Percentiles rank a stretch among this genome's conserved stretches.
These are phyloP conservation scores for Haplosporangium gracile DNA, from an alignment of 192 early-diverging fungal genomes.

Conservation along the genomic window DNA sequence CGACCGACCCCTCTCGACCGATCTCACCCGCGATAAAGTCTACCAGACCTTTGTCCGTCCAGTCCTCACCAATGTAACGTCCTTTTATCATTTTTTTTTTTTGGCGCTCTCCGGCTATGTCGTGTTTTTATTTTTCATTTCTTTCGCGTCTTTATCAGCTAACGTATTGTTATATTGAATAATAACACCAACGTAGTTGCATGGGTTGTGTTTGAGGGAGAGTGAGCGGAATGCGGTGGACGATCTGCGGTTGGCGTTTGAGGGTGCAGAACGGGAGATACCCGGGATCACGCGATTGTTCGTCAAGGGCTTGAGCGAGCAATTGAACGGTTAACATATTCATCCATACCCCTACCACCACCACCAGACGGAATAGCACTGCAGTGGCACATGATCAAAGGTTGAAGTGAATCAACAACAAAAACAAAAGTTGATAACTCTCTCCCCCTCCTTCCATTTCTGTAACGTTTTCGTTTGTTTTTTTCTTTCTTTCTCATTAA, in stretches of 20 bases:
- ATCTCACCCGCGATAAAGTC: slow-evolving; percentile 55
- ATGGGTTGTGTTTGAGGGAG: slow-evolving; percentile 37
- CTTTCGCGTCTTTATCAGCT: neutral
- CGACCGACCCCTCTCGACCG: slow-evolving; percentile 27
- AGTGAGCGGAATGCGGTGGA: slow-evolving; percentile 36
- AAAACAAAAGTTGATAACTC: neutral
- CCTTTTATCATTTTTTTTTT: neutral
- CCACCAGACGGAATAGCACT: neutral
- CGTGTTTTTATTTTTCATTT: neutral
- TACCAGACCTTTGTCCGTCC: slow-evolving; percentile 52
- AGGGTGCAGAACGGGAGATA: slow-evolving; percentile 48
- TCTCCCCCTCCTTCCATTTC: too few relatives aligned
- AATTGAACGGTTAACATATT: slow-evolving; percentile 20
- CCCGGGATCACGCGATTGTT: slow-evolving; percentile 43
- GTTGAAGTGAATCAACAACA: too few relatives aligned
- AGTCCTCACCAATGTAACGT: slow-evolving; percentile 40
- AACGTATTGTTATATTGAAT: neutral
- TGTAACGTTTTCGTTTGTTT: neutral
- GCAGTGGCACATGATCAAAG: neutral
- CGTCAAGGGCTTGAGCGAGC: slow-evolving; percentile 44
- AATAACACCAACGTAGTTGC: neutral
- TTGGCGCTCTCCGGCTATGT: neutral
- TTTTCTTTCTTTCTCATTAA: neutral
- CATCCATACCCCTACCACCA: neutral
- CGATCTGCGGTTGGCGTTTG: slow-evolving; percentile 41